Percentiles rank a stretch among this genome's conserved stretches.
phyloP scores from a whole-genome alignment of 257 asterid species.

The Nicotiana noctiflora region DNA sequence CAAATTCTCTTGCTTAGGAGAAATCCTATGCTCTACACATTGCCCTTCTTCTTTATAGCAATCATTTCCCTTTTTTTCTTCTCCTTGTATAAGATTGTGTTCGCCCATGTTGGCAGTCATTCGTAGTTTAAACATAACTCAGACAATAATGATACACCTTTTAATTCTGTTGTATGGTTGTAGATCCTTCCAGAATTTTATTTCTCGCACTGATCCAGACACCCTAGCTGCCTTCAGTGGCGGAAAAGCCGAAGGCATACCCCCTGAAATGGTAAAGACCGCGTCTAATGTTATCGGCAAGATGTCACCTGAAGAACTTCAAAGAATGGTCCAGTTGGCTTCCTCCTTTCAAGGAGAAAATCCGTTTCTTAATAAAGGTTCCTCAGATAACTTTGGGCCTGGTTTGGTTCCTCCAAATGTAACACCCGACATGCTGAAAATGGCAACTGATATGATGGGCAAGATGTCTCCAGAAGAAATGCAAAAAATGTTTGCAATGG shows the following conservation, averaged over 20 bases:
- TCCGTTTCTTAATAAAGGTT: slow-evolving; percentile 32
- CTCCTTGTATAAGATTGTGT: background rate
- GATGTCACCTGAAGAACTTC: slow-evolving; percentile 91
- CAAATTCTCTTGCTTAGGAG: background rate
- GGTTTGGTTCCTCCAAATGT: slow-evolving; percentile 48
- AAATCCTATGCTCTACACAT: background rate
- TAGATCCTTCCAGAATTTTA: slow-evolving; percentile 79
- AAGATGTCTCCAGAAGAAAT: slow-evolving; percentile 86
- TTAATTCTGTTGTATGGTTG: slow-evolving; percentile 14
- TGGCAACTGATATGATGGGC: slow-evolving; percentile 81
- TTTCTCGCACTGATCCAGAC: slow-evolving; percentile 74
- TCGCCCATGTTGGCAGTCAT: background rate
- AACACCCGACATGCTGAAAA: slow-evolving; percentile 81
- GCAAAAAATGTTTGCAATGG: slow-evolving; percentile 63
- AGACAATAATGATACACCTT: slow-evolving; percentile 1
- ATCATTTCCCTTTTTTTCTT: background rate
- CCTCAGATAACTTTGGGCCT: slow-evolving; percentile 30
- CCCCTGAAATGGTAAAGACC: slow-evolving; percentile 84
- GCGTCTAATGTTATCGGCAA: slow-evolving; percentile 63
- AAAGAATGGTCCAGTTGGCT: slow-evolving; percentile 68
- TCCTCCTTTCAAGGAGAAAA: slow-evolving; percentile 66
- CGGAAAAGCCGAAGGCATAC: slow-evolving; percentile 62
- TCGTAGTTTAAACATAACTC: background rate
- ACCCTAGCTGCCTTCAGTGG: slow-evolving; percentile 66
- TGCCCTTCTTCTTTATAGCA: background rate